phyloP scores from a whole-genome alignment of 2,329 filamentous ascomycete species.

The Mycogone perniciosa region DNA sequence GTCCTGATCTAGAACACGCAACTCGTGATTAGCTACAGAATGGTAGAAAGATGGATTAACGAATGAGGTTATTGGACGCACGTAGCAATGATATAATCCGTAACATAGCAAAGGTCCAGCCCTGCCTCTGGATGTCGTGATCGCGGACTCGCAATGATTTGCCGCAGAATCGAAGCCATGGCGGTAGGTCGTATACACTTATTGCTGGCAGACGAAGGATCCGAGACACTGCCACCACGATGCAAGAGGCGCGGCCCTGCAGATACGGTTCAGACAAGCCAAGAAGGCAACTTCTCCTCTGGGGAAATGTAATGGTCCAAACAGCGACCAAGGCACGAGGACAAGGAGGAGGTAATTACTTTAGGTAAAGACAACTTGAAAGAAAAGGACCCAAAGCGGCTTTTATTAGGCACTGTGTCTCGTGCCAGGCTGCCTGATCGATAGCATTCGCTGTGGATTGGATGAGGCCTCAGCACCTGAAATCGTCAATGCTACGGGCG shows the following conservation, averaged over 20 bases:
- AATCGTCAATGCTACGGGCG: too few species aligned
- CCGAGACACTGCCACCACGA: neutral
- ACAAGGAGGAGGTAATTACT: neutral
- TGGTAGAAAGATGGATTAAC: neutral
- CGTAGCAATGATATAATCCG: constrained; percentile 65
- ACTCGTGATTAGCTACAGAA: neutral
- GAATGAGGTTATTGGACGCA: constrained; percentile 27
- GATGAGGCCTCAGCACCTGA: too few species aligned
- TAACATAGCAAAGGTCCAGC: constrained; percentile 93
- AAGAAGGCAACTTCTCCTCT: too few species aligned
- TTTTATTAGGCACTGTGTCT: neutral
- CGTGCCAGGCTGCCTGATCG: neutral
- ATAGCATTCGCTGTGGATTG: neutral
- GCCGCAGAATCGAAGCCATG: constrained; percentile 70
- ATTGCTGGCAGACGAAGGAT: neutral
- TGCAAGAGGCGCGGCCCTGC: too few species aligned
- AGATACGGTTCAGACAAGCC: too few species aligned
- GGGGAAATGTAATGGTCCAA: too few species aligned
- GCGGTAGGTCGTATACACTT: neutral
- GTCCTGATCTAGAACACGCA: constrained; percentile 66
- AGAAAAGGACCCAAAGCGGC: neutral
- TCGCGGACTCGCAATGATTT: constrained; percentile 85
- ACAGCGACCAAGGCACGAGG: too few species aligned
- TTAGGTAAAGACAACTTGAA: neutral
- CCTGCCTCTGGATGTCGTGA: constrained; percentile 78